phyloP scores from a whole-genome alignment of 1,284 basidiomycete genomes.

The Rhodotorula mucilaginosa region DNA sequence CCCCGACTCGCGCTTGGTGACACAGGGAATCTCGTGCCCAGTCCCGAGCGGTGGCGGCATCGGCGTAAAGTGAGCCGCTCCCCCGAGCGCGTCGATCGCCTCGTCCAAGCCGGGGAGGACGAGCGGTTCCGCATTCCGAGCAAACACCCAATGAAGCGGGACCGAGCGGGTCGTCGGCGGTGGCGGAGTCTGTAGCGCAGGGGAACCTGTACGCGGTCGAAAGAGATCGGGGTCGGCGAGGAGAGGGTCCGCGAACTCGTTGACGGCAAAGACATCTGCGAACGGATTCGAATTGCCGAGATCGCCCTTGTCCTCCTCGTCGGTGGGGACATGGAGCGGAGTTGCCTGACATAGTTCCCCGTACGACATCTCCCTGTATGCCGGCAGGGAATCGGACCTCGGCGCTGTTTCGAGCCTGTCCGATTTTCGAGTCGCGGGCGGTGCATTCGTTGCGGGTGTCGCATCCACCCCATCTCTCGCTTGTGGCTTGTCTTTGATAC shows the following conservation, averaged over 20 bases:
- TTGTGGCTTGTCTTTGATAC: no score
- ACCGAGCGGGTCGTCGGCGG: conserved; percentile 14
- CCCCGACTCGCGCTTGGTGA: background rate
- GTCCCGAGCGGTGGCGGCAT: background rate
- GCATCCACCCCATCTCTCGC: no score
- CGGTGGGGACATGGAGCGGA: no score
- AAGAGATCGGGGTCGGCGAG: background rate
- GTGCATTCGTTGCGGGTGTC: background rate
- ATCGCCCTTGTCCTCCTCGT: background rate
- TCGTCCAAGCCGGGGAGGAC: conserved; percentile 47
- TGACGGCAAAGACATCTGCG: background rate
- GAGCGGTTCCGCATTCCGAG: conserved; percentile 44
- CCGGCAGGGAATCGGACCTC: no score
- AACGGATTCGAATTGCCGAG: background rate
- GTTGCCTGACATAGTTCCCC: no score
- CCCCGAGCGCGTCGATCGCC: conserved; percentile 34
- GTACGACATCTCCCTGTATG: no score
- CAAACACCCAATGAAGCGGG: conserved; percentile 46
- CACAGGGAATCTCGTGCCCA: background rate
- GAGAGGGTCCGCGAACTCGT: background rate
- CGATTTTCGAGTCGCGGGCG: background rate
- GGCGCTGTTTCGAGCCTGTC: no score
- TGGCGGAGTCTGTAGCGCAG: background rate
- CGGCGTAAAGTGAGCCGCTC: conserved; percentile 22
- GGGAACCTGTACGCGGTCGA: background rate